These are phyloP conservation scores for Lomentospora prolificans DNA, from an alignment of 2,329 filamentous ascomycete genomes.

Conservation along the genomic window DNA sequence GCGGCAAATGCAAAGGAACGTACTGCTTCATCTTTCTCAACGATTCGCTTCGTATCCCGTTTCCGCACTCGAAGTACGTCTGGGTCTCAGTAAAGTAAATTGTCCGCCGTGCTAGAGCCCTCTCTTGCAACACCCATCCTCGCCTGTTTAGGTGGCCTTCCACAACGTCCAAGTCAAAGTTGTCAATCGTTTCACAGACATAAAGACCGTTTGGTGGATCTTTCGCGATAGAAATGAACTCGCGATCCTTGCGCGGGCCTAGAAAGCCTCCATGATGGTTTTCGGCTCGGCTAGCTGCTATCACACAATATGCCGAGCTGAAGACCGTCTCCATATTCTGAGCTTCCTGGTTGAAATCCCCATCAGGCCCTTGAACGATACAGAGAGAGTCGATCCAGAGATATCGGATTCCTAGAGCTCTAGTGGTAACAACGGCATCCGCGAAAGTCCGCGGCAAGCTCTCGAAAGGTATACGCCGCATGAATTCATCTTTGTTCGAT, in stretches of 20 bases:
- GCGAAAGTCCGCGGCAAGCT: slow-evolving; percentile 3
- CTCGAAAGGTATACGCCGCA: not conserved
- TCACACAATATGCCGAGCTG: not conserved
- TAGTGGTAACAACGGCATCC: slow-evolving; percentile 7
- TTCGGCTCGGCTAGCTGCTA: not conserved
- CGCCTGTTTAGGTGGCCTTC: not conserved
- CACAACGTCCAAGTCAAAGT: not conserved
- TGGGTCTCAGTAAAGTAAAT: not conserved
- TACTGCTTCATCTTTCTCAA: not conserved
- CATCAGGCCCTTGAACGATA: slow-evolving; percentile 7
- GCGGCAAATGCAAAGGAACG: not conserved
- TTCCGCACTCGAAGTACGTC: not conserved
- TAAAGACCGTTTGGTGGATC: not conserved
- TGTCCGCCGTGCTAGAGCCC: not conserved
- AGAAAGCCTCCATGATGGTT: not conserved
- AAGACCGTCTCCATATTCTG: not conserved
- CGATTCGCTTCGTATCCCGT: not conserved
- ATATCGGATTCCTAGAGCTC: slow-evolving; percentile 2
- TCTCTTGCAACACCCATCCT: not conserved
- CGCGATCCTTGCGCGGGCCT: not conserved
- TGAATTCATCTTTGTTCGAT: not conserved
- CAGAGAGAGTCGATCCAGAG: slow-evolving; percentile 12
- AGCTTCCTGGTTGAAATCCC: not conserved
- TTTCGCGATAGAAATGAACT: not conserved
- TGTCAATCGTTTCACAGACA: not conserved